These are phyloP conservation scores for Aplosporella prunicola DNA, from an alignment of 2,329 filamentous ascomycete genomes.

Conservation along the genomic window DNA sequence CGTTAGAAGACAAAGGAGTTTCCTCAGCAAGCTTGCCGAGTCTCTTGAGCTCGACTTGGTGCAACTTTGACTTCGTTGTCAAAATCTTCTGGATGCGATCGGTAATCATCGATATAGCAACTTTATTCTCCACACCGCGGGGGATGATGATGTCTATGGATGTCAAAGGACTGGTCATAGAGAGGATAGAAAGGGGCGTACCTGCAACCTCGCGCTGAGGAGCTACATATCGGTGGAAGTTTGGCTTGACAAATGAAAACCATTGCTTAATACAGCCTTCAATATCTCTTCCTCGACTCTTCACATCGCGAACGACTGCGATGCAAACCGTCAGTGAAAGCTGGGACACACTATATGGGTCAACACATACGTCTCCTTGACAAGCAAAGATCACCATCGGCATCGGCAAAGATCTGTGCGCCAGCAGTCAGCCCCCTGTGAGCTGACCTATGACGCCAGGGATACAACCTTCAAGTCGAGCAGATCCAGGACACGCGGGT, in stretches of 20 bases:
- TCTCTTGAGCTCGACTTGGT: conserved; percentile 67
- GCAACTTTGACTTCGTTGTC: conserved; percentile 72
- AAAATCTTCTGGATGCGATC: conserved; percentile 87
- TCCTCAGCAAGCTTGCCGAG: conserved; percentile 65
- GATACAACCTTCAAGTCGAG: conserved; percentile 72
- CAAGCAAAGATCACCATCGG: conserved; percentile 87
- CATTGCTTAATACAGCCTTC: conserved; percentile 97
- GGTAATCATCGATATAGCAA: conserved; percentile 90
- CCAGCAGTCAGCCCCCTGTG: no score
- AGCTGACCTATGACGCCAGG: no score
- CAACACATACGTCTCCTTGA: conserved; percentile 64
- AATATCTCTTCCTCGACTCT: conserved; percentile 79
- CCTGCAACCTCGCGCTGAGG: conserved; percentile 81
- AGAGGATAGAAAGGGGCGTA: conserved; percentile 35
- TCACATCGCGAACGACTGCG: conserved; percentile 74
- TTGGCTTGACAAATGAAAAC: conserved; percentile 94
- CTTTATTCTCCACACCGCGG: conserved; percentile 85
- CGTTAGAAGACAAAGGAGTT: conserved; percentile 63
- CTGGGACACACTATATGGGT: not conserved
- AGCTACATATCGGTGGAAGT: conserved; percentile 88
- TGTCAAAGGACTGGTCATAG: not conserved
- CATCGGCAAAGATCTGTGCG: conserved; percentile 82
- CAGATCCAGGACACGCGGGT: conserved; percentile 72
- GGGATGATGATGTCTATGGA: conserved; percentile 78
- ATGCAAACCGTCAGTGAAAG: conserved; percentile 9